A percentile compares a stretch with the other conserved stretches of the same genome.
phyloP scores from a whole-genome alignment of 2,329 filamentous ascomycete genomes.

The Mycosphaerella arachidis region DNA sequence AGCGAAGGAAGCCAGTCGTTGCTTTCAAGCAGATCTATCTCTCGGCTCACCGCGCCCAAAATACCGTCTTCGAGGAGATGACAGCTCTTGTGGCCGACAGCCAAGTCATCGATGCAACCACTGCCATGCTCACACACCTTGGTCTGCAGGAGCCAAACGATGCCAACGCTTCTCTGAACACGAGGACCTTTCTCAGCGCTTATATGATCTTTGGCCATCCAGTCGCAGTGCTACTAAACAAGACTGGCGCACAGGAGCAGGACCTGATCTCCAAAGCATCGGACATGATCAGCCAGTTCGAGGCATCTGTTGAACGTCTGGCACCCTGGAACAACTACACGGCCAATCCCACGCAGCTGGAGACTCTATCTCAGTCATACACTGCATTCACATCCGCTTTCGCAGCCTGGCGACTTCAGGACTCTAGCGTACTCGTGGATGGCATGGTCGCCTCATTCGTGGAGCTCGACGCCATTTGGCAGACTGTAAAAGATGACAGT shows the following conservation, averaged over 20 bases:
- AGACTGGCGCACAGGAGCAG: slow-evolving; percentile 64
- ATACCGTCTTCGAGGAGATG: slow-evolving; percentile 70
- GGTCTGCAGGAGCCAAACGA: slow-evolving; percentile 57
- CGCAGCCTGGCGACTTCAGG: slow-evolving; percentile 77
- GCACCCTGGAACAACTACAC: slow-evolving; percentile 63
- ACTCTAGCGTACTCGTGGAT: slow-evolving; percentile 71
- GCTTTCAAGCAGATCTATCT: slow-evolving; percentile 64
- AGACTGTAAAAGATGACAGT: slow-evolving; percentile 74
- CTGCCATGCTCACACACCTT: slow-evolving; percentile 64
- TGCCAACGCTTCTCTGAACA: slow-evolving; percentile 60
- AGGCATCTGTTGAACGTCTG: slow-evolving; percentile 64
- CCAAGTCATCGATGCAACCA: slow-evolving; percentile 61
- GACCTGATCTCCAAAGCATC: slow-evolving; percentile 73
- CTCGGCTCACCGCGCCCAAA: slow-evolving; percentile 64
- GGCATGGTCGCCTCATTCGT: slow-evolving; percentile 85
- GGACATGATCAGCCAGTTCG: slow-evolving; percentile 73
- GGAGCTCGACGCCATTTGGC: slow-evolving; percentile 76
- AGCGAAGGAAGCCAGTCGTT: slow-evolving; percentile 57
- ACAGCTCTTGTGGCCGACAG: slow-evolving; percentile 63
- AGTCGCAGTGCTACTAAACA: slow-evolving; percentile 70
- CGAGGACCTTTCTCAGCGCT: slow-evolving; percentile 72
- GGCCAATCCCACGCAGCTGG: slow-evolving; percentile 57
- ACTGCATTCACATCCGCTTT: slow-evolving; percentile 73
- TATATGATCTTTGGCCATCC: slow-evolving; percentile 78
- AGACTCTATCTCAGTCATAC: slow-evolving; percentile 64